These are phyloP conservation scores for Fusarium graminum DNA, from an alignment of 2,329 filamentous ascomycete species.

Conservation along the genomic window DNA sequence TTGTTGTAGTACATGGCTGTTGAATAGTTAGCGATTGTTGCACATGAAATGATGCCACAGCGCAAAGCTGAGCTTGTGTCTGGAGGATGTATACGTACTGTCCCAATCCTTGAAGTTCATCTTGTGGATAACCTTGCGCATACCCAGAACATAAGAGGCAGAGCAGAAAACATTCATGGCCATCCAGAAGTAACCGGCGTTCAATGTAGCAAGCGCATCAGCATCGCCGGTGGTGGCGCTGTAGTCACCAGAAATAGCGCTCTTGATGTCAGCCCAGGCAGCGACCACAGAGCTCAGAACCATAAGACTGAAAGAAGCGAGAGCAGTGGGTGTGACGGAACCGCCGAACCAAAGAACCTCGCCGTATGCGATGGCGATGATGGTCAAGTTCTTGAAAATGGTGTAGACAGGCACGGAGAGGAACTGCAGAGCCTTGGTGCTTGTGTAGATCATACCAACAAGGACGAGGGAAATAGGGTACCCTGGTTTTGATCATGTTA, in stretches of 20 bases:
- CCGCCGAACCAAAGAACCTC: slow-evolving; percentile 99
- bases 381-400: slow-evolving; percentile 99
- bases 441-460: slow-evolving; percentile 99
- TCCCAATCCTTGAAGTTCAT: slow-evolving; percentile 99
- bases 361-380: slow-evolving; percentile 97
- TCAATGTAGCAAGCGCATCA: slow-evolving; percentile 86
- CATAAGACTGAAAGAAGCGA: slow-evolving; percentile 96
- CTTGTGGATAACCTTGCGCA: slow-evolving; percentile 99
- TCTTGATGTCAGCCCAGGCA: slow-evolving; percentile 96
- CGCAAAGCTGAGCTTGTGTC: background rate
- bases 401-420: slow-evolving; percentile 99
- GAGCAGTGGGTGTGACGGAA: slow-evolving; percentile 85
- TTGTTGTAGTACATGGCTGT: slow-evolving; percentile 99
- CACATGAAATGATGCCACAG: background rate
- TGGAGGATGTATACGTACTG: slow-evolving; percentile 72
- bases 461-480: slow-evolving; percentile 96
- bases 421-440: slow-evolving; percentile 94
- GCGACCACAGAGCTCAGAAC: slow-evolving; percentile 94
- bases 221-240: slow-evolving; percentile 56
- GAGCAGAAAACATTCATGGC: slow-evolving; percentile 95
- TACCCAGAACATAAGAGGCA: slow-evolving; percentile 87
- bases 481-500: slow-evolving; percentile 67
- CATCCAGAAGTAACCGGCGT: slow-evolving; percentile 98
- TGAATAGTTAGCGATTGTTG: slow-evolving; percentile 49
- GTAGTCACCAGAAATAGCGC: slow-evolving; percentile 75